These are phyloP conservation scores for Ricinus communis DNA, from an alignment of 345 rosid genomes.

Conservation along the genomic window DNA sequence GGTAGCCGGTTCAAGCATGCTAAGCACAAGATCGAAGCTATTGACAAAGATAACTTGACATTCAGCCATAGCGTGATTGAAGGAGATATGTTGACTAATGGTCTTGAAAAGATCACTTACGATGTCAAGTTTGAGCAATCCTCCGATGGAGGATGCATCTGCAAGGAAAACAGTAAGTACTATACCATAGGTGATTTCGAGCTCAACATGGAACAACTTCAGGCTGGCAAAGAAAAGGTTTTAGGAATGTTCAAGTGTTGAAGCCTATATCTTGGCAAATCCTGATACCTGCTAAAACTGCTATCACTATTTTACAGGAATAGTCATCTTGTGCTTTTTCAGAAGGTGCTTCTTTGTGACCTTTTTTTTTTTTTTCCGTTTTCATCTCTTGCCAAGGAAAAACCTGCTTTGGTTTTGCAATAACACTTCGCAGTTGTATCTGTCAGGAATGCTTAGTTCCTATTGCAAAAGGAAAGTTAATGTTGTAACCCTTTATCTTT, in stretches of 20 bases:
- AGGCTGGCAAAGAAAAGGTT: neutral
- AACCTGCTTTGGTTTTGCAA: too few relatives aligned
- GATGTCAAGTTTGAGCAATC: constrained; percentile 33
- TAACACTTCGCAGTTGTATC: too few relatives aligned
- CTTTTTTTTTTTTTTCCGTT: too few relatives aligned
- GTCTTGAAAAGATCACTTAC: constrained; percentile 29
- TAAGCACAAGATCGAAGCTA: constrained; percentile 39
- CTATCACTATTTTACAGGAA: too few relatives aligned
- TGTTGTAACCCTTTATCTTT: too few relatives aligned
- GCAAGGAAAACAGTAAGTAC: constrained; percentile 39
- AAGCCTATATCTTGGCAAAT: too few relatives aligned
- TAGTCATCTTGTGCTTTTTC: too few relatives aligned
- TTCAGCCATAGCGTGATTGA: constrained; percentile 38
- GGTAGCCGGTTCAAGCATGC: constrained; percentile 26
- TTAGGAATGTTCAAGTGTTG: constrained; percentile 17
- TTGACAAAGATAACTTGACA: constrained; percentile 37
- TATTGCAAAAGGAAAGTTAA: too few relatives aligned
- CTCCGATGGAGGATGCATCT: constrained; percentile 31
- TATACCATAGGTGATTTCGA: neutral
- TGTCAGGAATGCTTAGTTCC: too few relatives aligned
- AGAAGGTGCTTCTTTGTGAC: too few relatives aligned
- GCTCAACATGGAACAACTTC: constrained; percentile 16
- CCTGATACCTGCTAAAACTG: too few relatives aligned
- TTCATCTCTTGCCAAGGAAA: too few relatives aligned
- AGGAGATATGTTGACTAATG: constrained; percentile 18